Evolutionary conservation across 768 basidiomycete genomes (phyloP).

Genomic region (Lentinula edodes): DNA sequence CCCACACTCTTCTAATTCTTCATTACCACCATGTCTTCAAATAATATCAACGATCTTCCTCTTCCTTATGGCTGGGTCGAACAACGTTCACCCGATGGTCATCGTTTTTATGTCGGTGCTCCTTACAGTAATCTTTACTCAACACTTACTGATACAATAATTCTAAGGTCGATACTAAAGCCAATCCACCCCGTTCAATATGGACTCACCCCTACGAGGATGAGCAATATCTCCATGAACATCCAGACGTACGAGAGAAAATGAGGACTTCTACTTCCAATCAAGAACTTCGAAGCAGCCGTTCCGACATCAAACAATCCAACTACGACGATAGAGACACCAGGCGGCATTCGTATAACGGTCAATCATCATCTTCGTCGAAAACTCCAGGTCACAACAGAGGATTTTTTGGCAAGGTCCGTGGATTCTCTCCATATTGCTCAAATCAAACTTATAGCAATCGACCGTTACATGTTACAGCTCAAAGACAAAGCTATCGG

Average conservation of each 20-base stretch:
- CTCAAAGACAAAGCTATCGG: conserved; percentile 61
- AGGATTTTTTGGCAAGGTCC: conserved; percentile 46
- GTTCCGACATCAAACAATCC: neutral
- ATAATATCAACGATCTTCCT: conserved; percentile 16
- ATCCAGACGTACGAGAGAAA: conserved; percentile 43
- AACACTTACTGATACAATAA: neutral
- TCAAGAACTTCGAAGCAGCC: neutral
- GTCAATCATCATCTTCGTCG: neutral
- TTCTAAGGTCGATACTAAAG: conserved; percentile 55
- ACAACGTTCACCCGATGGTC: conserved; percentile 31
- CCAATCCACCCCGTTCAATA: conserved; percentile 57
- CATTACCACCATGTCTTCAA: conserved; percentile 15
- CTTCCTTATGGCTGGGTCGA: conserved; percentile 46
- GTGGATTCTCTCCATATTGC: neutral
- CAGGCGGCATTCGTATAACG: conserved; percentile 24
- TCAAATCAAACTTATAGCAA: neutral
- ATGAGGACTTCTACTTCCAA: conserved; percentile 11
- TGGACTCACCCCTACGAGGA: conserved; percentile 76
- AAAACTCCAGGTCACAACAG: conserved; percentile 27
- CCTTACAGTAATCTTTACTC: neutral
- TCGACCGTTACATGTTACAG: neutral
- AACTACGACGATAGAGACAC: conserved; percentile 4
- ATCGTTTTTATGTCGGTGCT: conserved; percentile 38
- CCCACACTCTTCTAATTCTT: neutral
- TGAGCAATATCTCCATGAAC: conserved; percentile 51